These are phyloP conservation scores for Delonix regia DNA, from an alignment of 306 rosid genomes.

Conservation along the genomic window DNA sequence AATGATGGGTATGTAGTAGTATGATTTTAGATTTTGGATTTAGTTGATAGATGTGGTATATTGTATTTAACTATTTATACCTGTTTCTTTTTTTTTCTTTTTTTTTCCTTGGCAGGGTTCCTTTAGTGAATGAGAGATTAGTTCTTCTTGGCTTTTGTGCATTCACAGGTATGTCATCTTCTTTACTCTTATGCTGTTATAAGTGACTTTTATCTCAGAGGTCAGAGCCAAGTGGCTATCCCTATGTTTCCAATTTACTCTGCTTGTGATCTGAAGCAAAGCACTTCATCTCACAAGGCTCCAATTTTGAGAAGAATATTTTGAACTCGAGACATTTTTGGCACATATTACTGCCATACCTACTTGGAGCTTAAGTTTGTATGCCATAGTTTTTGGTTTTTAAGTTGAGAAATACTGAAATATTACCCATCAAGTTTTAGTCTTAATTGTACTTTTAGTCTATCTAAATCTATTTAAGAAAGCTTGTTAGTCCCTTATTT, in stretches of 20 bases:
- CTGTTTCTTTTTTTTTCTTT: background rate
- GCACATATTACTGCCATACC: background rate
- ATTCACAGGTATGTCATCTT: constrained; percentile 57
- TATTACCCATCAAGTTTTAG: background rate
- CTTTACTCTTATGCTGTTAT: background rate
- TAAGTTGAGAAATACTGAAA: too few species aligned
- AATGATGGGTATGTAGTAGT: constrained; percentile 80
- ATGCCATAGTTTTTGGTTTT: too few species aligned
- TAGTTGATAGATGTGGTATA: background rate
- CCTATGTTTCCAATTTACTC: background rate
- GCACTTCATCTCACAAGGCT: constrained; percentile 1
- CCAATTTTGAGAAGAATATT: background rate
- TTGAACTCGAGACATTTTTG: constrained; percentile 13
- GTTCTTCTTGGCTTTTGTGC: constrained; percentile 81
- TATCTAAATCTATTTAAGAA: background rate
- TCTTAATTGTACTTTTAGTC: background rate
- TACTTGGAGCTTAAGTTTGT: too few species aligned
- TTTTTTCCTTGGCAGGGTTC: constrained; percentile 55
- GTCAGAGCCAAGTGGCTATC: background rate
- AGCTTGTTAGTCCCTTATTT: background rate
- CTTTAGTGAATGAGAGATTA: constrained; percentile 73
- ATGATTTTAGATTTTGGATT: constrained; percentile 28
- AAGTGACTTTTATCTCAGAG: background rate
- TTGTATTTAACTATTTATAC: constrained; percentile 16
- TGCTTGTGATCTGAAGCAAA: constrained; percentile 8